A percentile compares a stretch with the other conserved stretches of the same genome.
These are phyloP conservation scores for Parachaetomium inaequale DNA, from an alignment of 495 filamentous ascomycete genomes.

Conservation along the genomic window DNA sequence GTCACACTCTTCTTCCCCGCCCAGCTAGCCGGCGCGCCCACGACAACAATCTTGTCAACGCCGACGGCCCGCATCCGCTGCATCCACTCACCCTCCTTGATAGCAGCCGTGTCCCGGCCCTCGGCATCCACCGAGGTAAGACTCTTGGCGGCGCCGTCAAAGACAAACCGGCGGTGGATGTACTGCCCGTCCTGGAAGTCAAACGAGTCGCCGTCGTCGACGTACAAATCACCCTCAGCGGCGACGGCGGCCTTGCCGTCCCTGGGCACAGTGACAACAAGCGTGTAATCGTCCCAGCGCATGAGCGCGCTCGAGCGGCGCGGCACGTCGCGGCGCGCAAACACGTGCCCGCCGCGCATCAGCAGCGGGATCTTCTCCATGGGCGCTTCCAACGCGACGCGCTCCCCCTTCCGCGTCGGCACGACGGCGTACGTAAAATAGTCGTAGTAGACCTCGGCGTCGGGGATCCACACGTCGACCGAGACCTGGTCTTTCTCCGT, in stretches of 20 bases:
- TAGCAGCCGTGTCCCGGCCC: conserved; percentile 50
- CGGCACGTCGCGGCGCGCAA: conserved; percentile 83
- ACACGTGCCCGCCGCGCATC: conserved; percentile 88
- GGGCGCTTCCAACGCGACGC: conserved; percentile 66
- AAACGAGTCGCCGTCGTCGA: conserved; percentile 92
- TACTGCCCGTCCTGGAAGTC: conserved; percentile 81
- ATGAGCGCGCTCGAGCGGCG: conserved; percentile 81
- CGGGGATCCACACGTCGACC: conserved; percentile 81
- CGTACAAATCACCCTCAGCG: conserved; percentile 79
- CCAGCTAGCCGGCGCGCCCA: conserved; percentile 68
- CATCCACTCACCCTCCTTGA: conserved; percentile 68
- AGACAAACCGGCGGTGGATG: conserved; percentile 76
- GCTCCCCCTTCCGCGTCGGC: conserved; percentile 60
- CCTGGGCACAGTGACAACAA: conserved; percentile 72
- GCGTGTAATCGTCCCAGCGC: conserved; percentile 90
- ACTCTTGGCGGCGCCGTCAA: conserved; percentile 40
- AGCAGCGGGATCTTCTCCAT: conserved; percentile 81
- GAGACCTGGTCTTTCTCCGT: conserved; percentile 66
- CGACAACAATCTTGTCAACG: conserved; percentile 78
- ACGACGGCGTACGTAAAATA: conserved; percentile 83
- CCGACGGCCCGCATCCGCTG: conserved; percentile 71
- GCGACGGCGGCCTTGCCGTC: conserved; percentile 57
- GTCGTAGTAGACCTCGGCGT: conserved; percentile 85
- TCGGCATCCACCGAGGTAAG: conserved; percentile 51
- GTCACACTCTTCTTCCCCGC: conserved; percentile 61